Evolutionary conservation across 2,329 filamentous ascomycete species (phyloP).

Genomic region (Chaetomium sp.): DNA sequence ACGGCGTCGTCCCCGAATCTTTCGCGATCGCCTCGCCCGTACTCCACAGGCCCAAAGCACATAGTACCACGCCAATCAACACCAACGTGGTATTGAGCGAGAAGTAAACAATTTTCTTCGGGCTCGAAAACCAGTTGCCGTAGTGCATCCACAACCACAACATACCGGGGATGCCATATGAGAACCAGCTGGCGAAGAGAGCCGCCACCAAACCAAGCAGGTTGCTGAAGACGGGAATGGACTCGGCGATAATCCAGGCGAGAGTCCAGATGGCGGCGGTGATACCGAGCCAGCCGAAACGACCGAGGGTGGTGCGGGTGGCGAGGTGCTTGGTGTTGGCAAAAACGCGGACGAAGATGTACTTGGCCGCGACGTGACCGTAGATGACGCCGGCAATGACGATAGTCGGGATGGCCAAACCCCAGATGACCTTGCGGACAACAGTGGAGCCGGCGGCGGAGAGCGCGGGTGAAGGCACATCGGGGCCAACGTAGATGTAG

Average conservation of each 20-base stretch:
- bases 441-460: slow-evolving; percentile 48
- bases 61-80: slow-evolving; percentile 7
- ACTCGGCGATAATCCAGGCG: slow-evolving; percentile 62
- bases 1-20: slow-evolving; percentile 8
- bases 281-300: slow-evolving; percentile 53
- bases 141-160: slow-evolving; percentile 45
- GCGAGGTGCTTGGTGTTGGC: slow-evolving; percentile 50
- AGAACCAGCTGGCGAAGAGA: slow-evolving; percentile 63
- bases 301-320: slow-evolving; percentile 43
- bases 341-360: slow-evolving; percentile 59
- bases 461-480: slow-evolving; percentile 59
- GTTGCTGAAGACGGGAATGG: slow-evolving; percentile 62
- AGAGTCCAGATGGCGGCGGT: slow-evolving; percentile 50
- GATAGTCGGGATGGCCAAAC: slow-evolving; percentile 63
- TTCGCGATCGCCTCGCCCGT: slow-evolving; percentile 15
- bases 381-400: slow-evolving; percentile 66
- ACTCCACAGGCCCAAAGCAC: slow-evolving; percentile 11
- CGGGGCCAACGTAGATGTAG: slow-evolving; percentile 58
- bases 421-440: slow-evolving; percentile 60
- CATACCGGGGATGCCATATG: slow-evolving; percentile 41
- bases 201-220: slow-evolving; percentile 57
- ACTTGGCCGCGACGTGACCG: slow-evolving; percentile 59
- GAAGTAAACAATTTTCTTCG: slow-evolving; percentile 6
- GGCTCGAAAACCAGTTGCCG: slow-evolving; percentile 28
- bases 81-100: slow-evolving; percentile 6